phyloP scores from a whole-genome alignment of 768 basidiomycete genomes.

The Boletellus emodensis region DNA sequence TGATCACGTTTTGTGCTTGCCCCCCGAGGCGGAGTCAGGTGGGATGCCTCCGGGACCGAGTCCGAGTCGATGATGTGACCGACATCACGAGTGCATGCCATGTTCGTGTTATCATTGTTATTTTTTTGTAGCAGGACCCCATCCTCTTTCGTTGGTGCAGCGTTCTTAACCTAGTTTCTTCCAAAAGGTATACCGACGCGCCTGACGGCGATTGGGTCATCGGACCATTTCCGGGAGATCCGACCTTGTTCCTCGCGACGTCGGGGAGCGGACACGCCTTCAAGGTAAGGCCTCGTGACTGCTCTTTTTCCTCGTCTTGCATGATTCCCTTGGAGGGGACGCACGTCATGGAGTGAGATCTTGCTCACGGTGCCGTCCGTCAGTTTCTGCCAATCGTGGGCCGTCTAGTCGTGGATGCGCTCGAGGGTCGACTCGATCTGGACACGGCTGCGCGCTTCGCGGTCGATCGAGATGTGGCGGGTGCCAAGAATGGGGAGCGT shows the following conservation, averaged over 20 bases:
- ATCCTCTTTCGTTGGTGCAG: too few relatives aligned
- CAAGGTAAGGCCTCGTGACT: slow-evolving; percentile 47
- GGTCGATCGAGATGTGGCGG: slow-evolving; percentile 41
- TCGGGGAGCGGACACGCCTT: slow-evolving; percentile 86
- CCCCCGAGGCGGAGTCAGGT: too few relatives aligned
- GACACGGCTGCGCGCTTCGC: slow-evolving; percentile 59
- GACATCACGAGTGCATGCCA: too few relatives aligned
- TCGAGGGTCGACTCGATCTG: slow-evolving; percentile 60
- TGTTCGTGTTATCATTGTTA: too few relatives aligned
- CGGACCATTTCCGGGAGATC: slow-evolving; percentile 59
- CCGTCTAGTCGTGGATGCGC: slow-evolving; percentile 63
- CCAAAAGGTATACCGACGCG: slow-evolving; percentile 94
- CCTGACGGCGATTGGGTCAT: slow-evolving; percentile 88
- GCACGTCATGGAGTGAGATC: too few relatives aligned
- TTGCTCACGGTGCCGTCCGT: not conserved
- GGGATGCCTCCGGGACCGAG: too few relatives aligned
- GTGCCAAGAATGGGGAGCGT: slow-evolving; percentile 21
- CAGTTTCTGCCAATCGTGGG: slow-evolving; percentile 90
- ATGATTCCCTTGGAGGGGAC: too few relatives aligned
- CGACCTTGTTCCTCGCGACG: slow-evolving; percentile 73
- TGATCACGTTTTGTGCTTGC: too few relatives aligned
- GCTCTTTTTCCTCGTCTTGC: too few relatives aligned
- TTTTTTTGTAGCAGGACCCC: too few relatives aligned
- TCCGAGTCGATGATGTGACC: too few relatives aligned
- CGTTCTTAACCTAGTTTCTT: too few relatives aligned